Percentiles rank a stretch among this genome's conserved stretches.
These are phyloP conservation scores for Alternaria metachromatica DNA, from an alignment of 2,329 filamentous ascomycete genomes.

Conservation along the genomic window DNA sequence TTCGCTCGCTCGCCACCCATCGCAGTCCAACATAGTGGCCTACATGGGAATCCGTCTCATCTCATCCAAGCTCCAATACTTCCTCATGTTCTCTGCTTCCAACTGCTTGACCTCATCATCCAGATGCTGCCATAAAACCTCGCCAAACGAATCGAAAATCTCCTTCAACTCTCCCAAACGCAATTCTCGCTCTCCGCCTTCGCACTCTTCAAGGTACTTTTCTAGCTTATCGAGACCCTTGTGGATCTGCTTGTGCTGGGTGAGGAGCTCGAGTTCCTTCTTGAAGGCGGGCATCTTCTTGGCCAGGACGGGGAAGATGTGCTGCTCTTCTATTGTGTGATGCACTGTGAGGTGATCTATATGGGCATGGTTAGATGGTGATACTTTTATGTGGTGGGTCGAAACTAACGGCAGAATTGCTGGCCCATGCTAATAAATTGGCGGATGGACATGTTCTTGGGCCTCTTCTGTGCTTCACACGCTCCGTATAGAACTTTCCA, in stretches of 20 bases:
- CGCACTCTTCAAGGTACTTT: constrained; percentile 69
- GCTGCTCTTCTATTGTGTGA: constrained; percentile 81
- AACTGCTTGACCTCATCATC: constrained; percentile 83
- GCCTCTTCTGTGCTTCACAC: constrained; percentile 65
- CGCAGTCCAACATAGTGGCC: rapidly evolving
- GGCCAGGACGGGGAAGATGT: constrained; percentile 81
- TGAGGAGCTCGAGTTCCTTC: constrained; percentile 68
- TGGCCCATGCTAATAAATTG: constrained; percentile 73
- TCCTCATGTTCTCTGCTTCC: constrained; percentile 85
- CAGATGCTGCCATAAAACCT: constrained; percentile 80
- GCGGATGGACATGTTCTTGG: constrained; percentile 68
- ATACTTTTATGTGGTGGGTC: too few relatives aligned
- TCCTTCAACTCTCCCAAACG: constrained; percentile 66
- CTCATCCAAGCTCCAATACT: constrained; percentile 80
- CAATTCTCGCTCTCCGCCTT: constrained; percentile 66
- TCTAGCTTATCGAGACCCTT: constrained; percentile 72
- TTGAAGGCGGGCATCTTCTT: constrained; percentile 80
- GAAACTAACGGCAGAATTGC: constrained; percentile 63
- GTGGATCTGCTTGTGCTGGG: constrained; percentile 82
- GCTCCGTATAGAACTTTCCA: constrained; percentile 77
- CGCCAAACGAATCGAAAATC: constrained; percentile 79
- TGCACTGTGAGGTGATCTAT: constrained; percentile 70
- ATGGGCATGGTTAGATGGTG: background rate
- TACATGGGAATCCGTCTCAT: constrained; percentile 74
- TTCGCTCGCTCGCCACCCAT: background rate